Conservation (phyloP, 31 red algal species). For the Odonthalia washingtoniensis region DNA sequence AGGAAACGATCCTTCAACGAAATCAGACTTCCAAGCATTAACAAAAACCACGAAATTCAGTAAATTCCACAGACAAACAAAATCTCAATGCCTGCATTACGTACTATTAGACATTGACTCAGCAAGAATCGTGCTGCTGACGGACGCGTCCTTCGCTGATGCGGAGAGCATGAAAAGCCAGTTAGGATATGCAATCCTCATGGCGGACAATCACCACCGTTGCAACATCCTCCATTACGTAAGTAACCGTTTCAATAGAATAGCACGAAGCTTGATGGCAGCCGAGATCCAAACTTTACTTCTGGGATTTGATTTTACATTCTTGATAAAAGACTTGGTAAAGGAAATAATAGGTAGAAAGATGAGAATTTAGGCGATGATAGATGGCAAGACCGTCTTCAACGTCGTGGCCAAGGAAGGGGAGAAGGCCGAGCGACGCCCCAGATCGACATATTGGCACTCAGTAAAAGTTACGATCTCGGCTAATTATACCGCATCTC, state of each 20-base stretch:
- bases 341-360: background rate
- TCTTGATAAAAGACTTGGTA: background rate
- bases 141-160: conserved; percentile 19
- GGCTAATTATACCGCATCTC: no score
- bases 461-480: no score
- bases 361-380: conserved; percentile 26
- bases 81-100: background rate
- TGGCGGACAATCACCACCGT: background rate
- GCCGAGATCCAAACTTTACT: conserved; percentile 35
- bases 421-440: no score
- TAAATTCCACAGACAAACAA: background rate
- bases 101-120: background rate
- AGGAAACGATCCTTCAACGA: background rate
- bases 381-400: conserved; percentile 33
- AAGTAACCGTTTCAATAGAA: conserved; percentile 2
- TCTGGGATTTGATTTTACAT: conserved; percentile 17
- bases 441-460: no score
- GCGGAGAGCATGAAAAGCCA: conserved; percentile 15
- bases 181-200: conserved; percentile 14
- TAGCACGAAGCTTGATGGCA: conserved; percentile 39
- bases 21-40: background rate
- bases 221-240: conserved; percentile 40
- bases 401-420: conserved; percentile 16
- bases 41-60: conserved; percentile 7
- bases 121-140: background rate